Evolutionary conservation across 2,329 filamentous ascomycete genomes (phyloP).

Genomic region (Paracorniculantispora psalliotae): DNA sequence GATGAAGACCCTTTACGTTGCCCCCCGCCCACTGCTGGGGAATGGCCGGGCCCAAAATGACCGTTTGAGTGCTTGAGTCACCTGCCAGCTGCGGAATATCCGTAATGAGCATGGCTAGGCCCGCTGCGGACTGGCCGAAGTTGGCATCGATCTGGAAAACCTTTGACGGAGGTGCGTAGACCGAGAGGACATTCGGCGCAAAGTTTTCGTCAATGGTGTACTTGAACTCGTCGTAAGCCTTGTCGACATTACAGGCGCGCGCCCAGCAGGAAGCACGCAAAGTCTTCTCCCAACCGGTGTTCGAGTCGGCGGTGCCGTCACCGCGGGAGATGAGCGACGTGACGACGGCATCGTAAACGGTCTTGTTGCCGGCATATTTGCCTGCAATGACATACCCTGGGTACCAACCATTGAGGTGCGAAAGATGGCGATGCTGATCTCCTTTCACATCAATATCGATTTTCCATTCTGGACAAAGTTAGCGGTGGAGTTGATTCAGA

Average conservation of each 20-base stretch:
- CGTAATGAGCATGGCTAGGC: slow-evolving; percentile 48
- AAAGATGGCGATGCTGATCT: slow-evolving; percentile 40
- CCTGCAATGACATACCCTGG: slow-evolving; percentile 47
- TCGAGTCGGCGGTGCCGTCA: slow-evolving; percentile 42
- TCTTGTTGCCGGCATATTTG: slow-evolving; percentile 38
- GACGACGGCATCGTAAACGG: slow-evolving; percentile 37
- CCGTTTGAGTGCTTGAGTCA: slow-evolving; percentile 23
- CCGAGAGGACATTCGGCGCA: slow-evolving; percentile 44
- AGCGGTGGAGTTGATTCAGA: background rate
- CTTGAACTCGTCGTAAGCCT: slow-evolving; percentile 43
- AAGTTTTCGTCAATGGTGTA: slow-evolving; percentile 47
- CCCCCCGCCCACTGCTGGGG: slow-evolving; percentile 39
- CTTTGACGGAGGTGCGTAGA: slow-evolving; percentile 34
- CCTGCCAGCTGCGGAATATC: slow-evolving; percentile 35
- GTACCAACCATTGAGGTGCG: slow-evolving; percentile 51
- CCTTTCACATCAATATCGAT: slow-evolving; percentile 25
- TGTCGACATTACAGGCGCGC: slow-evolving; percentile 44
- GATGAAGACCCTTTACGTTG: slow-evolving; percentile 36
- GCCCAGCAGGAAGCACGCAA: slow-evolving; percentile 56
- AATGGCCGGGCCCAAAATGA: slow-evolving; percentile 45
- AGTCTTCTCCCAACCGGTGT: slow-evolving; percentile 54
- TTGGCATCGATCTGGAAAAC: slow-evolving; percentile 56
- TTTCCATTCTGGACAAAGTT: slow-evolving; percentile 26
- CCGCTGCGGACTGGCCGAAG: slow-evolving; percentile 45
- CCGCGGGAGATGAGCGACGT: slow-evolving; percentile 43